Evolutionary conservation across 768 basidiomycete species (phyloP).

Genomic region (Mycena albidolilacea): DNA sequence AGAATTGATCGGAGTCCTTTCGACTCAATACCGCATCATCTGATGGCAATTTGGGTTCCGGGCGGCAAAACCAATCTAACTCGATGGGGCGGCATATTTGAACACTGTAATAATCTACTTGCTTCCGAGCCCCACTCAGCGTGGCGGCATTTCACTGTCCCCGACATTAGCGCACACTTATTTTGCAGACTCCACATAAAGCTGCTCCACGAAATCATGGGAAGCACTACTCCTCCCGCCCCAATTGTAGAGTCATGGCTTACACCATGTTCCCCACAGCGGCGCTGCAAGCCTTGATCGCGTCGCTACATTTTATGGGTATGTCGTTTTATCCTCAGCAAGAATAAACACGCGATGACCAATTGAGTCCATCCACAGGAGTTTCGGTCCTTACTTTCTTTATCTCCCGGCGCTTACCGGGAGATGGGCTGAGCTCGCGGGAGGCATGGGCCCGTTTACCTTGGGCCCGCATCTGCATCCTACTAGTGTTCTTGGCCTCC

Average conservation of each 20-base stretch:
- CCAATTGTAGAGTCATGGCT: too few species aligned
- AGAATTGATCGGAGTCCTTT: too few species aligned
- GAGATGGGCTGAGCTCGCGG: conserved; percentile 3
- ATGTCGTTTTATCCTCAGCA: too few species aligned
- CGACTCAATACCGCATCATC: too few species aligned
- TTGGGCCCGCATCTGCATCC: conserved; percentile 57
- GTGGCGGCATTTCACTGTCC: neutral
- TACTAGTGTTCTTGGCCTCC: conserved; percentile 60
- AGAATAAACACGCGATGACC: too few species aligned
- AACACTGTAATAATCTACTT: neutral
- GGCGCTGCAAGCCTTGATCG: too few species aligned
- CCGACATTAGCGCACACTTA: conserved; percentile 3
- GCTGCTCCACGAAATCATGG: neutral
- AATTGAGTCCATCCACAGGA: too few species aligned
- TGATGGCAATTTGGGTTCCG: too few species aligned
- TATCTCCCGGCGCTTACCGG: conserved; percentile 16
- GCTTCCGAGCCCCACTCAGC: neutral
- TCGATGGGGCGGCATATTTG: conserved; percentile 3
- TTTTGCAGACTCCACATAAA: conserved; percentile 4
- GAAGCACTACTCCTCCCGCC: neutral
- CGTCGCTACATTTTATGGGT: too few species aligned
- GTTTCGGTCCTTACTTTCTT: conserved; percentile 19
- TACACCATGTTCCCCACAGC: too few species aligned
- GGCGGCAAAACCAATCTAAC: neutral
- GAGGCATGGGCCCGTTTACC: conserved; percentile 42